Percentiles rank a stretch among this genome's conserved stretches.
Conservation (phyloP, 169 alveolate genomes). For the Plasmodium billcollinsi region DNA sequence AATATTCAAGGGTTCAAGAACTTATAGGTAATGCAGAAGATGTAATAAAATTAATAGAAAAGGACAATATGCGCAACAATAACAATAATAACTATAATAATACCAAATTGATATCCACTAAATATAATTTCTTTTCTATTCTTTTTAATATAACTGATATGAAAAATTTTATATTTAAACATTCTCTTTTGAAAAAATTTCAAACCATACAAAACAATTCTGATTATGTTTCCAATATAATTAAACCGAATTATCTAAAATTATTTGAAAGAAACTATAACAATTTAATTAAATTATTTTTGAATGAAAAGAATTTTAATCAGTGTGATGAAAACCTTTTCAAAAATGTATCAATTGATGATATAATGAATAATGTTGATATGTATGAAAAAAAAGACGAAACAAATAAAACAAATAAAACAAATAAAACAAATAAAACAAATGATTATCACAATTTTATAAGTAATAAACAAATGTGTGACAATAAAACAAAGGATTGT, state of each 20-base stretch:
- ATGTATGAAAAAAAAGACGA: neutral
- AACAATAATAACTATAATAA: neutral
- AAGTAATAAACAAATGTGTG: neutral
- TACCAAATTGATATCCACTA: neutral
- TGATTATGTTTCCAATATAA: constrained; percentile 32
- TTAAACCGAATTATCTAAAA: constrained; percentile 66
- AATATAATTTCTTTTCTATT: constrained; percentile 3
- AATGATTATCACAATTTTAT: neutral
- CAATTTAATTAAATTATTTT: constrained; percentile 10
- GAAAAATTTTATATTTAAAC: constrained; percentile 42
- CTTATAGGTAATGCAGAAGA: constrained; percentile 72
- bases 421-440: neutral
- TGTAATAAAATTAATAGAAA: constrained; percentile 48
- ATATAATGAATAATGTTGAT: neutral
- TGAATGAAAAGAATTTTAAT: neutral
- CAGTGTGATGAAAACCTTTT: neutral
- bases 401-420: neutral
- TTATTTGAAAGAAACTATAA: constrained; percentile 69
- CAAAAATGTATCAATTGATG: neutral
- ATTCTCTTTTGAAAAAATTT: constrained; percentile 48
- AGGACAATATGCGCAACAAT: constrained; percentile 14
- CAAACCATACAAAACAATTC: constrained; percentile 53
- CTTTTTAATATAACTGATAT: constrained; percentile 21
- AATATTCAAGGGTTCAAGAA: constrained; percentile 72
- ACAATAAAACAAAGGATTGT: neutral